Evolutionary conservation across 352 stramenopile species (phyloP), one percentile per base, ranked within the genome.

Genomic region (Pythium dissimile): DNA sequence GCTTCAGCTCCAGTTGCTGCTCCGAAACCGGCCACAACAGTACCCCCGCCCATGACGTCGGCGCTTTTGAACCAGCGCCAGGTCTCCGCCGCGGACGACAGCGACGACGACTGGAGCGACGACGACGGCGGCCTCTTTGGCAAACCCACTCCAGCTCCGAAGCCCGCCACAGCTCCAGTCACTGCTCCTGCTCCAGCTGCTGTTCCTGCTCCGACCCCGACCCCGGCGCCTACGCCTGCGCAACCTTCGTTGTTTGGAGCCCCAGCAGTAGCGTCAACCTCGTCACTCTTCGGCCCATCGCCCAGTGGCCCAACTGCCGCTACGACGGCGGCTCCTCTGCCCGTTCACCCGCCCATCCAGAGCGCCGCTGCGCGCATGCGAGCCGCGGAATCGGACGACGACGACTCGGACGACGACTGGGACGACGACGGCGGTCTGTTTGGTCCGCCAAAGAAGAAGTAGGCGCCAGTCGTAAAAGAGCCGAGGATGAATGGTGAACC

Each of bases 351-450:
- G 10, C 77, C 75, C 21, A 80, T 88, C 39, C 69, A 61, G 23
- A 87, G 48, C 54, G 67, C 77, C 34, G 71, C 71, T 24, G 77
- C 72, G 16, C 64, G 73, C 4, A 72, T 87, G 51, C 75, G 66
- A 24, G 75, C 68, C 16, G 73, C 65, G 1, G 58, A 80, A 28
- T 72, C 68, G 0, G 71, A 79, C 26, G 71, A 70, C 23, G 71
- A 83, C 20, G 71, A 86, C 37, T 76, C 71, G 11, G 64, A 72
- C 28, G 75, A 69, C 1, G 80, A 90, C 50, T 89, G 78, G 78
- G 71, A 84, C 46, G 72, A 70, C 23, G 79, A 74, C 24, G 80
- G 80, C 23, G 75, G 80, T 1, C 66, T 93, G 4, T 93, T 92
- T 74, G 80, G 78, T 9, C 37, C 62, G 8, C 21, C 49, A 3